Conservation (phyloP, 1,284 basidiomycete genomes). For the Xerocomus nothofagi region DNA sequence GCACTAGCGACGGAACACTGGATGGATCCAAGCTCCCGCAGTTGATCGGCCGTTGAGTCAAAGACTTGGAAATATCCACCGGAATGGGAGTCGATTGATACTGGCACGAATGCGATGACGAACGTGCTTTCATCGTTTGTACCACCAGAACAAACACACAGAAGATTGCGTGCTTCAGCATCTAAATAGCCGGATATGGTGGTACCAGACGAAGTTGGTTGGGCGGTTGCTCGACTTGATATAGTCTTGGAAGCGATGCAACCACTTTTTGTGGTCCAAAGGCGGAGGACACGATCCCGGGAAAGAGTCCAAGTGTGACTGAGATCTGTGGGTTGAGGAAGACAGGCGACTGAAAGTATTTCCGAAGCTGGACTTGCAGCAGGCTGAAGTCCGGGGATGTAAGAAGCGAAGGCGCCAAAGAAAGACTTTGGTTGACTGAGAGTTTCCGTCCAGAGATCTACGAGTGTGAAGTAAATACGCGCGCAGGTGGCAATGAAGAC, state of each 20-base stretch:
- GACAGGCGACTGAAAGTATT: constrained; percentile 65
- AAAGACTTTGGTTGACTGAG: constrained; percentile 61
- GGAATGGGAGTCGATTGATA: constrained; percentile 55
- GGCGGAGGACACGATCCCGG: constrained; percentile 80
- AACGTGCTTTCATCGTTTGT: constrained; percentile 48
- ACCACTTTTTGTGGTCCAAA: constrained; percentile 76
- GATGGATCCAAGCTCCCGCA: constrained; percentile 55
- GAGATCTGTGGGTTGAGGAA: constrained; percentile 71
- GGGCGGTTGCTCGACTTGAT: constrained; percentile 27
- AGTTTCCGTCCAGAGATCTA: constrained; percentile 70
- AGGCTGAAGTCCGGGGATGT: constrained; percentile 56
- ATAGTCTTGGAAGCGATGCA: constrained; percentile 64
- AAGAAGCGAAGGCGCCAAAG: constrained; percentile 63
- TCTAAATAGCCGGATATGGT: constrained; percentile 52
- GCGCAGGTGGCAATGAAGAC: constrained; percentile 2
- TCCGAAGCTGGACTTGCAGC: constrained; percentile 48
- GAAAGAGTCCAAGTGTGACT: constrained; percentile 81
- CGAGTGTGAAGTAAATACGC: constrained; percentile 9
- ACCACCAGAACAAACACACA: constrained; percentile 53
- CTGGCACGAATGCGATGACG: constrained; percentile 64
- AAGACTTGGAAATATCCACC: constrained; percentile 73
- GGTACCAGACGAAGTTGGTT: constrained; percentile 27
- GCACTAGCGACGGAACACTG: constrained; percentile 58
- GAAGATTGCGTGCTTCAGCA: constrained; percentile 56
- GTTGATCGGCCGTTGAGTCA: constrained; percentile 51